These are phyloP conservation scores for Thraustochytrium sp. DNA, from an alignment of 352 stramenopile genomes.

Conservation along the genomic window DNA sequence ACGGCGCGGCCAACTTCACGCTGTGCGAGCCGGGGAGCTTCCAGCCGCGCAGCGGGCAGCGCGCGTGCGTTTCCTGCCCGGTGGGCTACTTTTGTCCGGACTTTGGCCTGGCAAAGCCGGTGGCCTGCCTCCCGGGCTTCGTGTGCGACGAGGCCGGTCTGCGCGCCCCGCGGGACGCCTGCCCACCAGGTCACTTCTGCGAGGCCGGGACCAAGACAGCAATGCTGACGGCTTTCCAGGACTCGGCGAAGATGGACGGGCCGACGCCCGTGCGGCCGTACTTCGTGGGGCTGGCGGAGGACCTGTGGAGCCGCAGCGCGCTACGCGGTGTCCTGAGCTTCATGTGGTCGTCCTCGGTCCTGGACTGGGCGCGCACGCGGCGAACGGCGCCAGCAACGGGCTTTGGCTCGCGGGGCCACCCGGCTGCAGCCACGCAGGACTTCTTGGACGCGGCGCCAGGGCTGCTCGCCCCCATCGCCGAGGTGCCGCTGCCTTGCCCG, in stretches of 20 bases:
- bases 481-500: conserved; percentile 87
- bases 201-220: conserved; percentile 80
- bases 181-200: conserved; percentile 86
- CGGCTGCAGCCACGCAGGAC: conserved; percentile 39
- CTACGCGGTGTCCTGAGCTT: conserved; percentile 49
- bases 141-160: conserved; percentile 85
- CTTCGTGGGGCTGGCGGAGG: conserved; percentile 40
- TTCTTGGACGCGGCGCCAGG: too few species aligned
- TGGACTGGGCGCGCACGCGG: conserved; percentile 51
- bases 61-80: conserved; percentile 76
- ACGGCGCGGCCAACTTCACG: conserved; percentile 78
- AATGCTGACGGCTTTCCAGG: conserved; percentile 61
- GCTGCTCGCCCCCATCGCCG: conserved; percentile 58
- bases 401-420: conserved; percentile 19
- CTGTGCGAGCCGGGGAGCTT: conserved; percentile 84
- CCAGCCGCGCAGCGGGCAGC: conserved; percentile 73
- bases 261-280: background rate
- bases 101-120: conserved; percentile 73
- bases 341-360: conserved; percentile 48
- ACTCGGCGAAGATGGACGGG: conserved; percentile 50
- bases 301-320: conserved; percentile 46
- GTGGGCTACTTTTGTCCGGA: conserved; percentile 89
- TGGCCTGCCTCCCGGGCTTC: conserved; percentile 80
- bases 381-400: conserved; percentile 53
- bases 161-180: conserved; percentile 65